Base-by-base conservation (phyloP, 2,329 filamentous ascomycete species). In the Dactylellina leptospora region DNA sequence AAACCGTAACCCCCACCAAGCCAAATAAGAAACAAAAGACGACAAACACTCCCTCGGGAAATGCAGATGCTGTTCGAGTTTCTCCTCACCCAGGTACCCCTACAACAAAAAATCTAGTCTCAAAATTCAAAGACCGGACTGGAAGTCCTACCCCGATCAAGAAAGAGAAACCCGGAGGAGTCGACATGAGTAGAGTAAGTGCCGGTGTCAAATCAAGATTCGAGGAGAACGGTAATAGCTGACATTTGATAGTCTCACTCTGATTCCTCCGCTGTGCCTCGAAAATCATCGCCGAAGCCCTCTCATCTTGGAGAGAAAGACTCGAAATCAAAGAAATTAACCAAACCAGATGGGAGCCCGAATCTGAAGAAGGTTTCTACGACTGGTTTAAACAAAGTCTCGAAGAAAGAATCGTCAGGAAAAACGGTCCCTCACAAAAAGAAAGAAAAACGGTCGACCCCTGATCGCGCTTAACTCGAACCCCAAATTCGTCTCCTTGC, bases 1-100 rank as follows among this genome's bases (percentile, higher is more conserved):
- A 63, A 18, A 56, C 66, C 3, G 42, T 59, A 8, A 71, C 66
- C 5, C 66, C 66, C 5, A 71, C 66, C 1, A 71, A 71, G 42
- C 66, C 66, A 1, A 71, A 51, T 20, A 71, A 71, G 27, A 71
- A 71, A 20, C 66, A 71, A 45, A 71, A 63, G 42, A 71, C 66
- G 13, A 48, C 45, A 18, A 71, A 71, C 59, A 71, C 66, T 11
- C 66, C 66, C 18, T 56, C 66, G 25, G 50, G 53, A 4, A 30
- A 44, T 38, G 38, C 50, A n/a, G 66, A 71, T 27, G 51, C 25
- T 22, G 58, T 63, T 16, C 50, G 66, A 28, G 51, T 63, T 23
- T 71, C 66, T 22, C 66, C 66, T 48, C 66, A 71, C 27, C 66
- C 66, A 33, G 66, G 66, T 22, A 63, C 59, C 16, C 56, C 56